A percentile compares a stretch with the other conserved stretches of the same genome.
Conservation (phyloP, 2,329 filamentous ascomycete genomes). For the Tolypocladium pustulatum region DNA sequence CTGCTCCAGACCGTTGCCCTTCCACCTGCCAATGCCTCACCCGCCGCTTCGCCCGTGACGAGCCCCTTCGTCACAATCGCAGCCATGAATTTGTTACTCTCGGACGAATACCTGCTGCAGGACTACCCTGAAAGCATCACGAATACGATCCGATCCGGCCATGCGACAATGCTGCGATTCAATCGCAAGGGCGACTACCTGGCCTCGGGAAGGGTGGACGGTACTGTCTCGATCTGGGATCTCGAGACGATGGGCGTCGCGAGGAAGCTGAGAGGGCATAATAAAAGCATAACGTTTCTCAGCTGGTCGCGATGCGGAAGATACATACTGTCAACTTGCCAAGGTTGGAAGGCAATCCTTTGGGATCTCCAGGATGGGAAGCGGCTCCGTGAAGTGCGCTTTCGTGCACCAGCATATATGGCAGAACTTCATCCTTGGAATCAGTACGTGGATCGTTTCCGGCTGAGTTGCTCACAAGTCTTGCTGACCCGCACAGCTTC, state of each 20-base stretch:
- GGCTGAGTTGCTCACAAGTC: neutral
- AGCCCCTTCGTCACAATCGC: conserved; percentile 3
- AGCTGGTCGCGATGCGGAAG: conserved; percentile 91
- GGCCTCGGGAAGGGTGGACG: conserved; percentile 87
- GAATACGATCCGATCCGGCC: conserved; percentile 67
- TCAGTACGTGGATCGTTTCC: conserved; percentile 42
- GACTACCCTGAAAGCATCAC: conserved; percentile 89
- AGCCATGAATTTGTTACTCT: conserved; percentile 48
- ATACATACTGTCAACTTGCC: conserved; percentile 84
- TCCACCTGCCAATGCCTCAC: neutral
- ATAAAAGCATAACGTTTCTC: conserved; percentile 82
- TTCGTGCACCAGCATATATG: conserved; percentile 89
- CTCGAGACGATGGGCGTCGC: conserved; percentile 96
- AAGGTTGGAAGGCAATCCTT: conserved; percentile 92
- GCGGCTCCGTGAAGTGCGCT: conserved; percentile 73
- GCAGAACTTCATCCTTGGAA: conserved; percentile 90
- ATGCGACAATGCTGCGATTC: conserved; percentile 67
- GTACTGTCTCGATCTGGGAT: conserved; percentile 92
- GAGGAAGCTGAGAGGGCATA: conserved; percentile 87
- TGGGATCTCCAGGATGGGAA: conserved; percentile 74
- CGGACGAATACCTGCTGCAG: conserved; percentile 54
- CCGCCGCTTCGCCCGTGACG: conserved; percentile 4
- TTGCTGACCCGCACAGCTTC: conserved; percentile 40
- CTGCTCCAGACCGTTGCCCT: neutral
- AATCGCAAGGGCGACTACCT: conserved; percentile 91